Evolutionary conservation across 371 early-diverging fungal genomes (phyloP).

Genomic region (Smittium culicis): DNA sequence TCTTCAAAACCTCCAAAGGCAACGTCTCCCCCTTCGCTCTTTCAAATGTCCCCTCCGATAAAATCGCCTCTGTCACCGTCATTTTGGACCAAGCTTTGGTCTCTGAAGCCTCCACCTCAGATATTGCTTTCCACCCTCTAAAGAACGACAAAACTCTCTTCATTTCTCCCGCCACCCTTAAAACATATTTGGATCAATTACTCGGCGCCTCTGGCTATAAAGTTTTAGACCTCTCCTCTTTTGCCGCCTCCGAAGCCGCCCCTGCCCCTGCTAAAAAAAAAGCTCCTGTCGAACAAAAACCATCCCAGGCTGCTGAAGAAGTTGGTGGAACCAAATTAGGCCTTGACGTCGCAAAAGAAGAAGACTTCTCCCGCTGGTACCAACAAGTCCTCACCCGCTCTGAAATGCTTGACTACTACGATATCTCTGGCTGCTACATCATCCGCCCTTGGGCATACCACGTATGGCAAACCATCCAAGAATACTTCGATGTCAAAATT

Average conservation of each 20-base stretch:
- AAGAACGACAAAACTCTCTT: conserved; percentile 40
- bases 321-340: conserved; percentile 54
- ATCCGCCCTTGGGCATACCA: conserved; percentile 94
- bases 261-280: conserved; percentile 13
- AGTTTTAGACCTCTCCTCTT: conserved; percentile 21
- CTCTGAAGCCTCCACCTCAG: conserved; percentile 16
- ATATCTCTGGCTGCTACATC: conserved; percentile 98
- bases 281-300: conserved; percentile 13
- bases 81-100: conserved; percentile 43
- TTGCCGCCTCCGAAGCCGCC: conserved; percentile 15
- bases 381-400: conserved; percentile 81
- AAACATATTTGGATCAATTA: conserved; percentile 31
- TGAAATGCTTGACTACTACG: conserved; percentile 99
- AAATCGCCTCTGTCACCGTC: conserved; percentile 34
- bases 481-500: conserved; percentile 86
- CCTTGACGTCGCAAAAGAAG: conserved; percentile 82
- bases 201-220: conserved; percentile 17
- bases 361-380: conserved; percentile 90
- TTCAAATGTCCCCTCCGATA: conserved; percentile 36
- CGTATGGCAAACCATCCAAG: conserved; percentile 95
- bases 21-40: conserved; percentile 48
- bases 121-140: conserved; percentile 47
- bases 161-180: conserved; percentile 35
- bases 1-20: conserved; percentile 43
- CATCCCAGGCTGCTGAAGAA: conserved; percentile 15